Conservation (phyloP, 2,329 filamentous ascomycete genomes). For the Pezicula neosporulosa region DNA sequence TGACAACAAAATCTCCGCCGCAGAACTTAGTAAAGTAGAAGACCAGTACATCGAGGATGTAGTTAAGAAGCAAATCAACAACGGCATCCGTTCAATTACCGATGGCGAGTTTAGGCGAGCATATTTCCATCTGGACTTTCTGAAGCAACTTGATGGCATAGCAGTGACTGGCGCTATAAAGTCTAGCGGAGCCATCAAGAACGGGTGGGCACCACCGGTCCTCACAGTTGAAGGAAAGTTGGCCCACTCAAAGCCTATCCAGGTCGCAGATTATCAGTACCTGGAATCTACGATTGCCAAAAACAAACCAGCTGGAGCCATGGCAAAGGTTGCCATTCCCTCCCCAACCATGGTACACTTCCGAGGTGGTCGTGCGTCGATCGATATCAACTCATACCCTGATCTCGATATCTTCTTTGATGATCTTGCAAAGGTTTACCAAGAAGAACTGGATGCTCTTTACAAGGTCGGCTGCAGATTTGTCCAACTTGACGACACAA, state of each 20-base stretch:
- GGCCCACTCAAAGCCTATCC: background rate
- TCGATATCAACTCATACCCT: background rate
- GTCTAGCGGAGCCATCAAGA: constrained; percentile 45
- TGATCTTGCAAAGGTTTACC: constrained; percentile 49
- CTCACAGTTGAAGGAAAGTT: background rate
- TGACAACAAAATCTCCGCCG: constrained; percentile 39
- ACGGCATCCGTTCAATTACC: constrained; percentile 50
- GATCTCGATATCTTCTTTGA: constrained; percentile 36
- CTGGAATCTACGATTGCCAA: background rate
- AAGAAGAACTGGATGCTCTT: constrained; percentile 45
- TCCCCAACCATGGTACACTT: background rate
- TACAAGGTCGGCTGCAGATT: constrained; percentile 48
- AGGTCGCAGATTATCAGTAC: background rate
- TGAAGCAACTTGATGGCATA: constrained; percentile 59
- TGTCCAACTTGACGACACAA: constrained; percentile 51
- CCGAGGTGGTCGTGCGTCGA: background rate
- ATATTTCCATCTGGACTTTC: constrained; percentile 39
- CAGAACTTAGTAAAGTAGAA: constrained; percentile 46
- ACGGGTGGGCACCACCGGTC: constrained; percentile 8
- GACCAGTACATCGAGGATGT: constrained; percentile 54
- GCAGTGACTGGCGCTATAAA: constrained; percentile 60
- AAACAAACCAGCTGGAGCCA: background rate
- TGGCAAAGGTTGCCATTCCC: background rate
- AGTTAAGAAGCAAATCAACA: constrained; percentile 52
- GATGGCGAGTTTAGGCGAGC: constrained; percentile 48